Percentiles rank a stretch among this genome's conserved stretches.
phyloP scores from a whole-genome alignment of 2,329 filamentous ascomycete genomes.

The Hortaea sp. region DNA sequence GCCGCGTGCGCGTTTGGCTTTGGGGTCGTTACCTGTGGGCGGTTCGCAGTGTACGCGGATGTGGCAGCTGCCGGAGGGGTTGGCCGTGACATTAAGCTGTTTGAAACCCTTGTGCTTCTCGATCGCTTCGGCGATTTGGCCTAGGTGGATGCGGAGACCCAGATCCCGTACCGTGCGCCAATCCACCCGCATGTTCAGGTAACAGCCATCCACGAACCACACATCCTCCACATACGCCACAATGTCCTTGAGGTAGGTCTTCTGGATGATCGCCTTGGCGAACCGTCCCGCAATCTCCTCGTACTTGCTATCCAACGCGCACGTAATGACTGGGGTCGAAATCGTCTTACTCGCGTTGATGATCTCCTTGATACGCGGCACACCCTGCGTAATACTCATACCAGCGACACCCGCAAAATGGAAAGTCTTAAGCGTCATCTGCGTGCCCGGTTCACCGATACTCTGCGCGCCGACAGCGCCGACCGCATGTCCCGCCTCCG shows the following conservation, averaged over 20 bases:
- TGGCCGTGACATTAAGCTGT: slow-evolving; percentile 26
- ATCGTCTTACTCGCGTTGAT: slow-evolving; percentile 96
- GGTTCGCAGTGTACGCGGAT: slow-evolving; percentile 66
- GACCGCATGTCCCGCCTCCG: slow-evolving; percentile 91
- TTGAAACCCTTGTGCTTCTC: slow-evolving; percentile 75
- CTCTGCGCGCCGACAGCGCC: slow-evolving; percentile 95
- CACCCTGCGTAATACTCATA: slow-evolving; percentile 99
- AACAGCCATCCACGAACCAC: slow-evolving; percentile 68
- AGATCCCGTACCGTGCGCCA: slow-evolving; percentile 67
- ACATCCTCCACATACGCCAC: slow-evolving; percentile 76
- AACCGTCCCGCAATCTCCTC: slow-evolving; percentile 74
- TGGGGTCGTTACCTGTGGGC: slow-evolving; percentile 33
- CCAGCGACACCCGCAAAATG: slow-evolving; percentile 99
- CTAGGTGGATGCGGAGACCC: slow-evolving; percentile 65
- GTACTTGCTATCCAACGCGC: slow-evolving; percentile 66
- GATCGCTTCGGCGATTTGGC: slow-evolving; percentile 68
- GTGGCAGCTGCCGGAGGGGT: slow-evolving; percentile 17
- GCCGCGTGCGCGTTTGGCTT: slow-evolving; percentile 13
- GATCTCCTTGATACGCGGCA: slow-evolving; percentile 99
- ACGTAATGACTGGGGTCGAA: slow-evolving; percentile 87
- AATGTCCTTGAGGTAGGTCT: slow-evolving; percentile 78
- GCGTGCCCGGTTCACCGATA: slow-evolving; percentile 94
- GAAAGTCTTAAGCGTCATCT: slow-evolving; percentile 99
- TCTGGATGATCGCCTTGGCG: slow-evolving; percentile 89
- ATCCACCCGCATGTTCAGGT: slow-evolving; percentile 74